Percentiles rank a stretch among this genome's conserved stretches.
Conservation (phyloP, 1,284 basidiomycete genomes). For the Moesziomyces sp. region DNA sequence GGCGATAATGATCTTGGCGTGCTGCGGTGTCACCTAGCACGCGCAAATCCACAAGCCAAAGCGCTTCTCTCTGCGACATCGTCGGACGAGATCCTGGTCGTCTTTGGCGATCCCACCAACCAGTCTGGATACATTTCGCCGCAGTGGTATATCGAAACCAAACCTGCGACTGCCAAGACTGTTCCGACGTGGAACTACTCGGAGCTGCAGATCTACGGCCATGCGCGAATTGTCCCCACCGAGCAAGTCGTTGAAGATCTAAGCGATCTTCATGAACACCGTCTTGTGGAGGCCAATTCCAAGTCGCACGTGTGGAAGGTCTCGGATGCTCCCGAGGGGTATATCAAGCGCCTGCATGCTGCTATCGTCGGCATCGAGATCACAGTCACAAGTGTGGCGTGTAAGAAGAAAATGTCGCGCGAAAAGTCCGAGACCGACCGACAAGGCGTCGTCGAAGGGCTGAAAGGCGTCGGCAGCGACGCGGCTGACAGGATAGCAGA, state of each 20-base stretch:
- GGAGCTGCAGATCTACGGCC: slow-evolving; percentile 45
- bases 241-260: slow-evolving; percentile 15
- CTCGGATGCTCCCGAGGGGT: slow-evolving; percentile 67
- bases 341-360: slow-evolving; percentile 68
- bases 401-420: slow-evolving; percentile 69
- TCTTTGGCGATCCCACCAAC: slow-evolving; percentile 27
- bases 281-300: neutral
- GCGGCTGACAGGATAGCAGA: slow-evolving; percentile 4
- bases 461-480: slow-evolving; percentile 56
- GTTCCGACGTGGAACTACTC: slow-evolving; percentile 57
- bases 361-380: slow-evolving; percentile 70
- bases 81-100: slow-evolving; percentile 11
- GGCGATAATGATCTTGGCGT: slow-evolving; percentile 5
- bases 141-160: slow-evolving; percentile 37
- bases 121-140: slow-evolving; percentile 42
- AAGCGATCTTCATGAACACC: slow-evolving; percentile 18
- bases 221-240: neutral
- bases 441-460: slow-evolving; percentile 68
- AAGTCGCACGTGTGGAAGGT: slow-evolving; percentile 64
- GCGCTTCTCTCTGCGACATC: slow-evolving; percentile 11
- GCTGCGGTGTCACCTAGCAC: slow-evolving; percentile 39
- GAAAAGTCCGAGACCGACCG: slow-evolving; percentile 68
- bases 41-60: slow-evolving; percentile 50
- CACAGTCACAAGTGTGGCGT: slow-evolving; percentile 67
- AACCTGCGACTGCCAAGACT: slow-evolving; percentile 41